Conservation (phyloP, 768 basidiomycete species). For the Termitomyces sp. region DNA sequence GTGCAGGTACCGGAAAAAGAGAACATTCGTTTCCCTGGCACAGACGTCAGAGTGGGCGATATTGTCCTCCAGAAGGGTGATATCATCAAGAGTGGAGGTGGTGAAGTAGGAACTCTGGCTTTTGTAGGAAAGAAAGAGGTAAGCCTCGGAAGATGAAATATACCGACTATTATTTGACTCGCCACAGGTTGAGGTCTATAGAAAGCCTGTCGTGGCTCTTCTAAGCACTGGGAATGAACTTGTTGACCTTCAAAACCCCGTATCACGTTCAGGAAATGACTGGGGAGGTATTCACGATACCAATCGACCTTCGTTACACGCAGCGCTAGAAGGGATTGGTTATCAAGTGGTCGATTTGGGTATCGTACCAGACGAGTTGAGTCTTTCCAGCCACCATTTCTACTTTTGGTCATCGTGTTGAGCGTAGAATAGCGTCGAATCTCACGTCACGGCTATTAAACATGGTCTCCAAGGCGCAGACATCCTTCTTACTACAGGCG, state of each 20-base stretch:
- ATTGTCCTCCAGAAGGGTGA: slow-evolving; percentile 62
- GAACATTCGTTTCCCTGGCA: slow-evolving; percentile 71
- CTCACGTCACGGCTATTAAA: slow-evolving; percentile 55
- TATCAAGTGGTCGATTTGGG: slow-evolving; percentile 80
- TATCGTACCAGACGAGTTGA: slow-evolving; percentile 71
- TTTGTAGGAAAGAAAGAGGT: slow-evolving; percentile 79
- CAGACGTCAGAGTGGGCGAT: slow-evolving; percentile 69
- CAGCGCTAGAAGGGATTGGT: slow-evolving; percentile 67
- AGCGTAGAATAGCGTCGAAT: slow-evolving; percentile 38
- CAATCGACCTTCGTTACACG: slow-evolving; percentile 75
- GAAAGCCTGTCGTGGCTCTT: slow-evolving; percentile 73
- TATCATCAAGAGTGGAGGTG: slow-evolving; percentile 61
- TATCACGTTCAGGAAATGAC: slow-evolving; percentile 24
- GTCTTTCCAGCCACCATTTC: slow-evolving; percentile 8
- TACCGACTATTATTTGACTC: neutral
- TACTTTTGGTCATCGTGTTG: neutral
- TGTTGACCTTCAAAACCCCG: slow-evolving; percentile 51
- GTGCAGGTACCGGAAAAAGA: slow-evolving; percentile 60
- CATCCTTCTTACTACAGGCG: slow-evolving; percentile 80
- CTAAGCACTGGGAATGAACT: slow-evolving; percentile 88
- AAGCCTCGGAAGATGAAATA: slow-evolving; percentile 7
- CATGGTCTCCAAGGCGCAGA: slow-evolving; percentile 63
- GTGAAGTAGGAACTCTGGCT: slow-evolving; percentile 79
- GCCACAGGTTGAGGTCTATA: slow-evolving; percentile 60
- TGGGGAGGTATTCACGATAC: slow-evolving; percentile 86